These are phyloP conservation scores for Syzygium grande DNA, from an alignment of 345 rosid genomes.

Conservation along the genomic window DNA sequence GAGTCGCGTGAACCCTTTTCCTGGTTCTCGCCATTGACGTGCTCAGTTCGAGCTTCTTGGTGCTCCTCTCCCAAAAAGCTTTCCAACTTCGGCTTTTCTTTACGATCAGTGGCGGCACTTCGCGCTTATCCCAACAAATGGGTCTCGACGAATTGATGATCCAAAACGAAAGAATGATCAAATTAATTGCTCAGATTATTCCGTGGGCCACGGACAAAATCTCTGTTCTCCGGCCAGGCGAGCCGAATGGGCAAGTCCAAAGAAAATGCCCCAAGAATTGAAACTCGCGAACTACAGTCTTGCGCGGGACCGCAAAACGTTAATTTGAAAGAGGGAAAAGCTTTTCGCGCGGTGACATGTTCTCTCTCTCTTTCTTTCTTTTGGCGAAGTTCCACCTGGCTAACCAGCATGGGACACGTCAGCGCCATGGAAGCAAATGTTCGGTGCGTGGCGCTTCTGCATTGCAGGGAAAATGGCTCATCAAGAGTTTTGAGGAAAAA, in stretches of 20 bases:
- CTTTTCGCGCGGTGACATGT: not conserved
- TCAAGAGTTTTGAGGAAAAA: not conserved
- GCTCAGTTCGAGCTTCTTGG: not conserved
- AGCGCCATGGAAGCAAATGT: not conserved
- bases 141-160: not conserved
- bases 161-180: not conserved
- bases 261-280: not conserved
- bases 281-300: not conserved
- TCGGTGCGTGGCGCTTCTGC: not conserved
- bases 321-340: not conserved
- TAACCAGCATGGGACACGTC: not conserved
- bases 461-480: not conserved
- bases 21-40: constrained; percentile 58
- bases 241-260: not conserved
- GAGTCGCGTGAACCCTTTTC: constrained; percentile 59
- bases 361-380: not conserved
- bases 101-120: not conserved
- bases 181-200: not conserved
- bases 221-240: not conserved
- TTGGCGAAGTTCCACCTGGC: not conserved
- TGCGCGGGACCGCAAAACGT: not conserved
- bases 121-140: not conserved
- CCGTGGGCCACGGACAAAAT: not conserved
- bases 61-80: constrained; percentile 1
- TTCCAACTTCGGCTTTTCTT: constrained; percentile 10